Base-by-base conservation (phyloP, 78 protist species). In the Planoprotostelium fungivorum region DNA sequence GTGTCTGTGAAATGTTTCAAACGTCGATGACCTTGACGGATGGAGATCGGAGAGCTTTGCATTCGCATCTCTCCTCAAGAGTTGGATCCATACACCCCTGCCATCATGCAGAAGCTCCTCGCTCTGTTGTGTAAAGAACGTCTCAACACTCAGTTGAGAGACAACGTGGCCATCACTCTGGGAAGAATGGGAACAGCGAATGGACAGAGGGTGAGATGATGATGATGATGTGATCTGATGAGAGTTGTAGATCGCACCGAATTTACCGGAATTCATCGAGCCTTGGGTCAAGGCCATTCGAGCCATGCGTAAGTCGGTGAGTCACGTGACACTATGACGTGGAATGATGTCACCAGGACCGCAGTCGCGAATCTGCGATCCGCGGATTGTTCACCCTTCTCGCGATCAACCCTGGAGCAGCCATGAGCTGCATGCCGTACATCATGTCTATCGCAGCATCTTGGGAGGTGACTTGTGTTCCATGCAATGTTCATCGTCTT, bases 1-100 rank as follows among this genome's bases (percentile, higher is more conserved):
- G 73, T 25, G 16, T 51, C 16, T 51, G 31, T 51, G 73, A 25
- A 16, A 51, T 51, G 5, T 51, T 51, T 51, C 73, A 51, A 16
- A 51, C 73, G 73, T 51, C 73, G 73, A 51, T 51, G 73, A 16
- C 73, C 5, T 51, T 51, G 73, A 25, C 73, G 73, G 5, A 51
- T 51, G 5, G 73, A 51, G 73, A 0, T 96, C 28, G 97, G 98
- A 16, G 98, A 96, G 88, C 83, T 97, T 37, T 88, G 95, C 29
- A 38, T 95, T 25, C 37, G 88, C 84, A 84, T 93, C 73, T 25
- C 73, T 38, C 91, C 95, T 1, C 63, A 29, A 0, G 91, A 87
- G 16, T 89, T 96, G 35, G 38, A 63, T 31, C 94, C 97, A 25
- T 93, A 36, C 35, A 87, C 89, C 9, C 38, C 36, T 0, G 37